Percentiles rank a stretch among this genome's conserved stretches.
phyloP scores from a whole-genome alignment of 1,284 basidiomycete genomes.

The Ceratorhiza oryzae-sativae region DNA sequence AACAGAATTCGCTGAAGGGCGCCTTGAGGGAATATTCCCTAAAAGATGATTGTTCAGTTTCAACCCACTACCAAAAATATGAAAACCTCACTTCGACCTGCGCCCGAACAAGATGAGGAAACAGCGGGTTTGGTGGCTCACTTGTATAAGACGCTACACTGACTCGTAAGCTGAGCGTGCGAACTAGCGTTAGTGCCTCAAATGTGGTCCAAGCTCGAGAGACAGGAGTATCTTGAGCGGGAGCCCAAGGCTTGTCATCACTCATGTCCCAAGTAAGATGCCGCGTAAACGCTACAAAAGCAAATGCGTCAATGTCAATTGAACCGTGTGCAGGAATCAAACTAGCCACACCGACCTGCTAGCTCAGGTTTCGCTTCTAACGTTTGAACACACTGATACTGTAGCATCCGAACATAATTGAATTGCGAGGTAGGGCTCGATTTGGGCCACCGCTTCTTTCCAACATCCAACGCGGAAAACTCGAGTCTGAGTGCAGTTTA shows the following conservation, averaged over 20 bases:
- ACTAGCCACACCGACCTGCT: neutral
- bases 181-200: constrained; percentile 5
- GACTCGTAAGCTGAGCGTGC: neutral
- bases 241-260: neutral
- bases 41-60: neutral
- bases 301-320: neutral
- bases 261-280: constrained; percentile 5
- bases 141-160: neutral
- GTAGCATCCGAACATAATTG: constrained; percentile 4
- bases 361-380: constrained; percentile 6
- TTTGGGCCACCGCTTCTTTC: constrained; percentile 3
- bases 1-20: neutral
- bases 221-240: neutral
- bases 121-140: neutral
- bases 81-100: neutral
- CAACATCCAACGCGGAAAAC: constrained; percentile 10
- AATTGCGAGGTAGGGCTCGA: neutral
- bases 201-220: neutral
- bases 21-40: constrained; percentile 9
- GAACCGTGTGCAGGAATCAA: too few species aligned
- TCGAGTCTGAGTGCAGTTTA: constrained; percentile 1
- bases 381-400: neutral
- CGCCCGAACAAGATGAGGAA: neutral
- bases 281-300: constrained; percentile 1
- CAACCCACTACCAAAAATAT: neutral